Base-by-base conservation (phyloP, 1,284 basidiomycete genomes). In the Irpex sp. region DNA sequence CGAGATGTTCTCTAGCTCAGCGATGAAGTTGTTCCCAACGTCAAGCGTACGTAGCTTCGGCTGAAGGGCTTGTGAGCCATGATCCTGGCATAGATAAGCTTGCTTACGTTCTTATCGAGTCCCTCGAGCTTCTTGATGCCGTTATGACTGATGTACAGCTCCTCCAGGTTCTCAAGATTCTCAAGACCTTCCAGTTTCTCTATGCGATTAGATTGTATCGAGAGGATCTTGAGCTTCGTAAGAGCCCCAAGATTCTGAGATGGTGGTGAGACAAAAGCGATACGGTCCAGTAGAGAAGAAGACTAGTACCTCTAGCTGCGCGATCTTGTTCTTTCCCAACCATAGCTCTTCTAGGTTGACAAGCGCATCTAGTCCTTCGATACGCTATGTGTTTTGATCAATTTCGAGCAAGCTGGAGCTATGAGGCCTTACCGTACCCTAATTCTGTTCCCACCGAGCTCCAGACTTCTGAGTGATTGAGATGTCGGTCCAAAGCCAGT, bases 261-360 rank as follows among this genome's bases (percentile, higher is more conserved):
- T 39, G 49, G 46, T n/a, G 5, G 60, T 58, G 6, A 60, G 19
- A 54, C n/a, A 47, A 11, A 11, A 33, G 31, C 31, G 31, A 33
- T 6, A 6, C 1, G 31, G 31, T 33, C 31, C 6, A 33, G 31
- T 33, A 33, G 6, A 6, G 5, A 33, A 60, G 19, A 61, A 9
- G n/a, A 6, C 36, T 67, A 74, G 43, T 64, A 92, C 94, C 80
- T 97, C 90, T 0, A 99, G 81, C 73, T 86, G 88, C 3, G 89
- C 78, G 65, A 99, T 94, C 78, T 98, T 98, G 76, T 99, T 99
- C 81, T 99, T 99, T 8, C 97, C 97, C 3, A 98, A 77, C 95
- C 97, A 99, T 1, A 99, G 80, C 69, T 98, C 95, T 67, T 95
- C 92, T 7, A 99, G 78, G 65, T 92, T 92, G 0, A 86, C 83